These are phyloP conservation scores for Russula emetica DNA, from an alignment of 768 basidiomycete genomes.

Conservation along the genomic window DNA sequence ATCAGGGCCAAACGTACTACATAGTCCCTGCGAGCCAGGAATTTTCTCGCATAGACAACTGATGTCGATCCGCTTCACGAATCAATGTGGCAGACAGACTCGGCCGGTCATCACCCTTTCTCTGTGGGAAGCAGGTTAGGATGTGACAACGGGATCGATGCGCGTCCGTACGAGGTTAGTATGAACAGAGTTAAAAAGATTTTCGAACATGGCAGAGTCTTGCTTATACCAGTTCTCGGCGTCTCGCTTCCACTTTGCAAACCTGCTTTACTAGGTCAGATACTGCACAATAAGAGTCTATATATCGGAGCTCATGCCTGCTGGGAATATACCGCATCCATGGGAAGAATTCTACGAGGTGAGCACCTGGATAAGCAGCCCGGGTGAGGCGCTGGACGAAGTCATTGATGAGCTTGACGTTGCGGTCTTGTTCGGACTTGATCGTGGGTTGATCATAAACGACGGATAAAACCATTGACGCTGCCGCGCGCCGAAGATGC, in stretches of 20 bases:
- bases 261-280: slow-evolving; percentile 16
- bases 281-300: neutral
- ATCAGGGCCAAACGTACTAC: slow-evolving; percentile 24
- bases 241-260: slow-evolving; percentile 23
- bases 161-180: slow-evolving; percentile 3
- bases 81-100: slow-evolving; percentile 21
- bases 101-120: slow-evolving; percentile 20
- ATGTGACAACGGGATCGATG: neutral
- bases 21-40: slow-evolving; percentile 29
- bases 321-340: slow-evolving; percentile 26
- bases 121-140: neutral
- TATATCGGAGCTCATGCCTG: slow-evolving; percentile 2
- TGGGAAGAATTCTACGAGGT: slow-evolving; percentile 28
- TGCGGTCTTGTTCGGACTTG: slow-evolving; percentile 23
- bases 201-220: slow-evolving; percentile 24
- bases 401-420: slow-evolving; percentile 30
- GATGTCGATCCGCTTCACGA: slow-evolving; percentile 12
- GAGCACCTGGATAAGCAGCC: slow-evolving; percentile 38
- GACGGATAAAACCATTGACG: slow-evolving; percentile 33
- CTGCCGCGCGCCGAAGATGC: slow-evolving; percentile 33
- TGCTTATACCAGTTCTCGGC: slow-evolving; percentile 17
- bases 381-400: slow-evolving; percentile 33
- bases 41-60: slow-evolving; percentile 20
- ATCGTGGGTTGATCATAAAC: slow-evolving; percentile 30
- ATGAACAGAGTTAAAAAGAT: slow-evolving; percentile 19